These are phyloP conservation scores for Alternaria sp. DNA, from an alignment of 2,329 filamentous ascomycete genomes.

Conservation along the genomic window DNA sequence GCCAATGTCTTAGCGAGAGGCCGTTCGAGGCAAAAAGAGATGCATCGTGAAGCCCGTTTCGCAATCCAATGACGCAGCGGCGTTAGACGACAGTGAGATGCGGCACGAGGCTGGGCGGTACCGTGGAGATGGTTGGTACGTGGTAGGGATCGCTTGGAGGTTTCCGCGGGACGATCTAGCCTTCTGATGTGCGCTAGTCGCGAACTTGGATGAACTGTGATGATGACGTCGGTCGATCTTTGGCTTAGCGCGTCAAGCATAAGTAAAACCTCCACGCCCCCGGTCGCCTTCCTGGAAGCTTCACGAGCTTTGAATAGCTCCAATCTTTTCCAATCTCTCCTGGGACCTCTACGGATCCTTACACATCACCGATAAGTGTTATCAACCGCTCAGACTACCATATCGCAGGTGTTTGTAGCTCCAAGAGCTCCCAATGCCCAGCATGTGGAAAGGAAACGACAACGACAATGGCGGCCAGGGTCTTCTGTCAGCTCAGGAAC, in stretches of 20 bases:
- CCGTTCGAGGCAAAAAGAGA: background rate
- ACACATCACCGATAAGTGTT: background rate
- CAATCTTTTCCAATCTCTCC: background rate
- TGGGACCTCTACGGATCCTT: background rate
- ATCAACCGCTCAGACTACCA: background rate
- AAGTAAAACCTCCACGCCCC: conserved; percentile 19
- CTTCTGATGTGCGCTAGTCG: conserved; percentile 17
- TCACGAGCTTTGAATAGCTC: conserved; percentile 14
- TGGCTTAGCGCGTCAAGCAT: conserved; percentile 20
- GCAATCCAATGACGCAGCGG: conserved; percentile 1
- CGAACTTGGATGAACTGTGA: conserved; percentile 2
- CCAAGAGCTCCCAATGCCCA: conserved; percentile 36
- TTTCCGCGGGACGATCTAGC: conserved; percentile 10
- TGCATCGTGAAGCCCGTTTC: conserved; percentile 3
- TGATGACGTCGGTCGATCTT: conserved; percentile 27
- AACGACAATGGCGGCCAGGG: conserved; percentile 47
- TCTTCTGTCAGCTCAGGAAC: conserved; percentile 29
- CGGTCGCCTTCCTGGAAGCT: background rate
- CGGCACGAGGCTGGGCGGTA: conserved; percentile 2
- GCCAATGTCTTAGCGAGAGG: conserved; percentile 11
- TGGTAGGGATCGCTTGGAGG: background rate
- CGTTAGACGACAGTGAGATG: background rate
- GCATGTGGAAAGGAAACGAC: conserved; percentile 58
- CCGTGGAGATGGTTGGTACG: conserved; percentile 5
- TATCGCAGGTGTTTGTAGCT: conserved; percentile 20